Evolutionary conservation across 257 asterid species (phyloP).

Genomic region (Ehretia macrophylla): DNA sequence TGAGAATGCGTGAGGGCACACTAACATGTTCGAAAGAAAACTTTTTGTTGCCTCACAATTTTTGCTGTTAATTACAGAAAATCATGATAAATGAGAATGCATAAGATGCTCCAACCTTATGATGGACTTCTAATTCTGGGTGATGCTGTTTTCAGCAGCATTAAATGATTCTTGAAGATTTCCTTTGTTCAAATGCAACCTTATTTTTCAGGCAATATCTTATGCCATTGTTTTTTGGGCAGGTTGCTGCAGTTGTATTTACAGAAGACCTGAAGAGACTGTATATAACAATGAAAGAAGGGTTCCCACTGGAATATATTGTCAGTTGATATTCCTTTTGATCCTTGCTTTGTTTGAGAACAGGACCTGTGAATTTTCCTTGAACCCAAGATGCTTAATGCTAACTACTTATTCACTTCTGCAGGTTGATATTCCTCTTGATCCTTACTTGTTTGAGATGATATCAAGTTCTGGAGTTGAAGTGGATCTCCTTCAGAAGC

Average conservation of each 20-base stretch:
- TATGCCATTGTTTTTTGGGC: constrained; percentile 16
- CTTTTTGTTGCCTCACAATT: no score
- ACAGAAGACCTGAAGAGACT: constrained; percentile 94
- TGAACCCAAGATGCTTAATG: constrained; percentile 13
- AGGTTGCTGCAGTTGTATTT: constrained; percentile 94
- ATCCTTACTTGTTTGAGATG: constrained; percentile 91
- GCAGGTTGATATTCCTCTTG: constrained; percentile 97
- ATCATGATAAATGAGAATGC: no score
- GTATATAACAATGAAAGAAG: constrained; percentile 94
- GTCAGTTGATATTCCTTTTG: constrained; percentile 49
- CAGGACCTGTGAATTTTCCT: constrained; percentile 10
- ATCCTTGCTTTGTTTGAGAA: not conserved
- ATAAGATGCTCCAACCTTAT: not conserved
- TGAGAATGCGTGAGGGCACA: no score
- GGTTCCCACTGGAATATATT: constrained; percentile 85
- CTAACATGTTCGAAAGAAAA: no score
- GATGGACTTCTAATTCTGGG: not conserved
- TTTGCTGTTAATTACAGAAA: no score
- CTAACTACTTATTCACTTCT: constrained; percentile 21
- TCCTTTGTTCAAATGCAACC: not conserved
- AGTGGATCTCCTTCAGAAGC: constrained; percentile 91
- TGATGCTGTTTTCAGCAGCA: not conserved
- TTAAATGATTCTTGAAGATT: not conserved
- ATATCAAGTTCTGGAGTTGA: constrained; percentile 87
- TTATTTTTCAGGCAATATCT: not conserved